Evolutionary conservation across 169 alveolate genomes (phyloP).

Genomic region (Theileria sp.): DNA sequence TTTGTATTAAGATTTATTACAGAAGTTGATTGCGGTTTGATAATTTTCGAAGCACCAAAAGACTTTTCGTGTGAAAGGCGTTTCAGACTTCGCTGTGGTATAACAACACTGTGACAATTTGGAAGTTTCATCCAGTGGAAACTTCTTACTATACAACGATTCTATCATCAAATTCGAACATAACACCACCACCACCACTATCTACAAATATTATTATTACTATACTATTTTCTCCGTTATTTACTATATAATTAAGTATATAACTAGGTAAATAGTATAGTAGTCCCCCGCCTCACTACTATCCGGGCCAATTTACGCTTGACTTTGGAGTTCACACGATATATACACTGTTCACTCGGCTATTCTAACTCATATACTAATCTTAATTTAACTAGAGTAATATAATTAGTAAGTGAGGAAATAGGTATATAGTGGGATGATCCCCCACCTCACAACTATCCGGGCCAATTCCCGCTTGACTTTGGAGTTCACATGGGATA

Average conservation of each 20-base stretch:
- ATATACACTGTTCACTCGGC: no score
- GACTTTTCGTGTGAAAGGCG: background rate
- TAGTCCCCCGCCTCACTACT: no score
- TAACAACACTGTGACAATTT: slow-evolving; percentile 11
- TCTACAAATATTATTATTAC: background rate
- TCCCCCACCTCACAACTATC: no score
- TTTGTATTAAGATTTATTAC: background rate
- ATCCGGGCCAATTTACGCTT: no score
- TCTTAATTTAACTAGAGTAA: no score
- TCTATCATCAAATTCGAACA: background rate
- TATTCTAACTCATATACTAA: no score
- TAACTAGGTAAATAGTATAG: no score
- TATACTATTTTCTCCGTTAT: background rate
- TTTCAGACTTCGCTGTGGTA: background rate
- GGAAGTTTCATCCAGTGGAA: background rate
- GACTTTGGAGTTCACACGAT: no score
- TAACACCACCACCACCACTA: background rate
- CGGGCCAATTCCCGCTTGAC: no score
- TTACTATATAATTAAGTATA: no score
- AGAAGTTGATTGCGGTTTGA: background rate
- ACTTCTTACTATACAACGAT: background rate
- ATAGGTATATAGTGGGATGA: no score
- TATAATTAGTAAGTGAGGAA: background rate
- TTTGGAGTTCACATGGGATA: no score
- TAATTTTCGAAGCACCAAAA: slow-evolving; percentile 21